Evolutionary conservation across 2,329 filamentous ascomycete species (phyloP).

Genomic region (Colletotrichum liriopes): DNA sequence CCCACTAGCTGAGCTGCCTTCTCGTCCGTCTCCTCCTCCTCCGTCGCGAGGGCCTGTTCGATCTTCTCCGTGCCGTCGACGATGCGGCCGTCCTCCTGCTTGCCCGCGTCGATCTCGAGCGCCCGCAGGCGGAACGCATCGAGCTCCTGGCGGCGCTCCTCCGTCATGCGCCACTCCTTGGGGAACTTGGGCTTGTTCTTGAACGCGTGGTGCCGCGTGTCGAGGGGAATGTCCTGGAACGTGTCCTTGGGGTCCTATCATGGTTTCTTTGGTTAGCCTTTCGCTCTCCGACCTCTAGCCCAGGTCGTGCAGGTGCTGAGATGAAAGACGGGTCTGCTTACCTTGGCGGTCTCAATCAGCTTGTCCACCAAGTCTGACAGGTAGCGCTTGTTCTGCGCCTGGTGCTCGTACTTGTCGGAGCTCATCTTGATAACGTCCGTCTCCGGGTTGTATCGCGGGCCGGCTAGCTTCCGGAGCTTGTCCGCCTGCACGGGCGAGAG

Average conservation of each 20-base stretch:
- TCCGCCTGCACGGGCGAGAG: constrained; percentile 77
- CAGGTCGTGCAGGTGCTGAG: background rate
- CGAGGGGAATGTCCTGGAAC: constrained; percentile 91
- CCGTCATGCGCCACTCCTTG: constrained; percentile 84
- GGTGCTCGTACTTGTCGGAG: constrained; percentile 88
- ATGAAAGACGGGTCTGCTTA: constrained; percentile 49
- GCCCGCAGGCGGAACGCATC: constrained; percentile 70
- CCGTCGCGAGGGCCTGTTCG: constrained; percentile 54
- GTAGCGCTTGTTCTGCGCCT: constrained; percentile 97
- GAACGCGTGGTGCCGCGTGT: constrained; percentile 86
- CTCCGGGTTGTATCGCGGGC: constrained; percentile 88
- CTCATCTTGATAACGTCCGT: constrained; percentile 89
- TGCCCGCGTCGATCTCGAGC: constrained; percentile 68
- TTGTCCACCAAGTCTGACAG: constrained; percentile 83
- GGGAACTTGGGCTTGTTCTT: constrained; percentile 82
- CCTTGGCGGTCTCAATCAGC: constrained; percentile 82
- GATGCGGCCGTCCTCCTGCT: constrained; percentile 67
- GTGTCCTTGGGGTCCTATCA: constrained; percentile 79
- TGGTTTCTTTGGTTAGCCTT: constrained; percentile 14
- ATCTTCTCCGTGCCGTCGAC: constrained; percentile 72
- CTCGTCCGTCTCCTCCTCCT: constrained; percentile 49
- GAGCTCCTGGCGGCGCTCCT: constrained; percentile 76
- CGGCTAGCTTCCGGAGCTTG: constrained; percentile 91
- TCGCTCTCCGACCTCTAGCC: background rate
- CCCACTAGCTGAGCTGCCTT: constrained; percentile 51